Evolutionary conservation across 495 filamentous ascomycete genomes (phyloP).

Genomic region (Copromyces sp.): DNA sequence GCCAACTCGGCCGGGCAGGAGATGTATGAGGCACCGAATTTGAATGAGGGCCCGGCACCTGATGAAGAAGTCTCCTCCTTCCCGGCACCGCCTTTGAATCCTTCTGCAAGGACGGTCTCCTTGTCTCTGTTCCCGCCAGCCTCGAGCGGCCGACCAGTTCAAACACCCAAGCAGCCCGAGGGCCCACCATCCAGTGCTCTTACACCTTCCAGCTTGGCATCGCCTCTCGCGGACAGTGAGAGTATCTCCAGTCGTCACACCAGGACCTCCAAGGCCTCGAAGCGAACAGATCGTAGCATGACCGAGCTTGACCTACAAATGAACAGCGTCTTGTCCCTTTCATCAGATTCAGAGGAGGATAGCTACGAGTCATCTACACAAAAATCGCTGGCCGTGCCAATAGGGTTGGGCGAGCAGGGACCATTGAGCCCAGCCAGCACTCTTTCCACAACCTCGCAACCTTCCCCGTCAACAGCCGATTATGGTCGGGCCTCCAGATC

Average conservation of each 20-base stretch:
- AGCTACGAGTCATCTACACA: slow-evolving; percentile 19
- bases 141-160: not conserved
- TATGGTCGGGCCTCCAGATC: slow-evolving; percentile 5
- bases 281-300: slow-evolving; percentile 31
- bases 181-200: not conserved
- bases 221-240: slow-evolving; percentile 27
- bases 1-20: slow-evolving; percentile 29
- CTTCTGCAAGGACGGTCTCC: slow-evolving; percentile 3
- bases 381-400: slow-evolving; percentile 14
- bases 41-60: not conserved
- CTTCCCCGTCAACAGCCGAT: not conserved
- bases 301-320: slow-evolving; percentile 35
- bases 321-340: slow-evolving; percentile 38
- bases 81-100: slow-evolving; percentile 4
- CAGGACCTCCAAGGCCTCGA: slow-evolving; percentile 38
- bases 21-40: not conserved
- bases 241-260: slow-evolving; percentile 43
- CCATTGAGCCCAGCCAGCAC: slow-evolving; percentile 18
- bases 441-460: slow-evolving; percentile 17
- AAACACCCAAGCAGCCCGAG: slow-evolving; percentile 13
- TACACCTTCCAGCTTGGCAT: slow-evolving; percentile 12
- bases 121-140: slow-evolving; percentile 13
- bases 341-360: slow-evolving; percentile 39
- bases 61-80: slow-evolving; percentile 4
- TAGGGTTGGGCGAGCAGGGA: slow-evolving; percentile 17